A percentile compares a stretch with the other conserved stretches of the same genome.
These are phyloP conservation scores for Herpetomonas samuelpessoai DNA, from an alignment of 208 protist species.

Conservation along the genomic window DNA sequence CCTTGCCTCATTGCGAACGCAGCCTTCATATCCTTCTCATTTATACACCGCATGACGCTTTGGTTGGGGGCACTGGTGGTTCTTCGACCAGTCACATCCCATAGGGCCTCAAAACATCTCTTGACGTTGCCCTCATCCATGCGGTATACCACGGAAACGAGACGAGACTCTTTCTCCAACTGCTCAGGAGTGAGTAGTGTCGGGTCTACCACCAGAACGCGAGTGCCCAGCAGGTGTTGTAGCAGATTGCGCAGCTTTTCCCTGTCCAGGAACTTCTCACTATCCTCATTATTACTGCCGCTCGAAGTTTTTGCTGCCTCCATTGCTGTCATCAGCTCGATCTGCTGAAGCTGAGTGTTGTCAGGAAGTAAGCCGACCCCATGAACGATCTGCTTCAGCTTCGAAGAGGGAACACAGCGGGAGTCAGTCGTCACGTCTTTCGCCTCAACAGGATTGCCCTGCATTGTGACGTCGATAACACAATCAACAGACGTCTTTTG, in stretches of 20 bases:
- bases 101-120: slow-evolving; percentile 33
- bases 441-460: no score
- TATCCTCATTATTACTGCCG: no score
- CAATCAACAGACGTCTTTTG: no score
- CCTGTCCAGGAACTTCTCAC: no score
- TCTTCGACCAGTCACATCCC: slow-evolving; percentile 14
- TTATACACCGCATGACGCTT: slow-evolving; percentile 13
- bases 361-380: background rate
- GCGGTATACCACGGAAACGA: slow-evolving; percentile 19
- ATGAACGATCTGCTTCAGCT: background rate
- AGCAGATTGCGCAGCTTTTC: slow-evolving; percentile 18
- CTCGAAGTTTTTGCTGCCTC: no score
- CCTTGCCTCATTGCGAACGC: background rate
- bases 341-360: background rate
- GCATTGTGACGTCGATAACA: no score
- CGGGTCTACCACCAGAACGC: slow-evolving; percentile 22
- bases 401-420: background rate
- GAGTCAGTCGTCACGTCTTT: background rate
- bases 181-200: slow-evolving; percentile 21
- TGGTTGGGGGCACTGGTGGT: slow-evolving; percentile 1
- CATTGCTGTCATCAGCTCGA: background rate
- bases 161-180: slow-evolving; percentile 14
- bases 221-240: slow-evolving; percentile 20
- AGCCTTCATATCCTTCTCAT: slow-evolving; percentile 11
- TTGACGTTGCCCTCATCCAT: slow-evolving; percentile 15